Percentiles rank a stretch among this genome's conserved stretches.
These are phyloP conservation scores for Suhomyces canberraensis DNA, from an alignment of 805 yeast species.

Conservation along the genomic window DNA sequence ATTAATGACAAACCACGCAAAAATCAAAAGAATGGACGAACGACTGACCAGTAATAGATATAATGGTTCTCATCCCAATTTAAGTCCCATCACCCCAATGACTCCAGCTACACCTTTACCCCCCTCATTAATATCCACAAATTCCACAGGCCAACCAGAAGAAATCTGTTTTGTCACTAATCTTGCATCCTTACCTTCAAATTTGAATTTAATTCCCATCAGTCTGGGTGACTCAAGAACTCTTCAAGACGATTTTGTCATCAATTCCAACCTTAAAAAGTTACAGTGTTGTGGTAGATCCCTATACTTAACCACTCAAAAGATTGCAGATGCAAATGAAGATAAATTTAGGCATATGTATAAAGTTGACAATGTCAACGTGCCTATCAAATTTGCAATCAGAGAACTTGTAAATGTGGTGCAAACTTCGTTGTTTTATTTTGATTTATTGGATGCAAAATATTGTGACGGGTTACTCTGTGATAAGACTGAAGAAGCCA, in stretches of 20 bases:
- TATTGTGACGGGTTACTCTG: conserved; percentile 86
- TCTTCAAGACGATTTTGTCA: conserved; percentile 56
- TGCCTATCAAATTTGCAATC: conserved; percentile 64
- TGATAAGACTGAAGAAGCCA: conserved; percentile 68
- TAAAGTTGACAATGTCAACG: conserved; percentile 47
- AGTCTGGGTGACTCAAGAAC: conserved; percentile 54
- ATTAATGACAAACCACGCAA: conserved; percentile 60
- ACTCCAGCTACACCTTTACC: neutral
- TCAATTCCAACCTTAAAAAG: conserved; percentile 74
- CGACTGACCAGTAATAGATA: neutral
- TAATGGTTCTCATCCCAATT: neutral
- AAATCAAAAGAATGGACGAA: conserved; percentile 53
- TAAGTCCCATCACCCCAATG: neutral
- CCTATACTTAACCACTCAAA: conserved; percentile 58
- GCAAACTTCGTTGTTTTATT: conserved; percentile 77
- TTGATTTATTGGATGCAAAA: conserved; percentile 62
- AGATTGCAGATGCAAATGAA: conserved; percentile 72
- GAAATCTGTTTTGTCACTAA: conserved; percentile 70
- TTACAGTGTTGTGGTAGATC: conserved; percentile 85
- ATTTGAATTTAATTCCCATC: conserved; percentile 67
- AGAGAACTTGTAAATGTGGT: conserved; percentile 68
- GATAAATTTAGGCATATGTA: conserved; percentile 80
- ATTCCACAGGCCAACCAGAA: conserved; percentile 2
- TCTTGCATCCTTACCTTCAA: conserved; percentile 74
- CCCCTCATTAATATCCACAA: neutral